Evolutionary conservation across 352 stramenopile species (phyloP), one percentile per base, ranked within the genome.

Genomic region (Aphanomyces euteiches): DNA sequence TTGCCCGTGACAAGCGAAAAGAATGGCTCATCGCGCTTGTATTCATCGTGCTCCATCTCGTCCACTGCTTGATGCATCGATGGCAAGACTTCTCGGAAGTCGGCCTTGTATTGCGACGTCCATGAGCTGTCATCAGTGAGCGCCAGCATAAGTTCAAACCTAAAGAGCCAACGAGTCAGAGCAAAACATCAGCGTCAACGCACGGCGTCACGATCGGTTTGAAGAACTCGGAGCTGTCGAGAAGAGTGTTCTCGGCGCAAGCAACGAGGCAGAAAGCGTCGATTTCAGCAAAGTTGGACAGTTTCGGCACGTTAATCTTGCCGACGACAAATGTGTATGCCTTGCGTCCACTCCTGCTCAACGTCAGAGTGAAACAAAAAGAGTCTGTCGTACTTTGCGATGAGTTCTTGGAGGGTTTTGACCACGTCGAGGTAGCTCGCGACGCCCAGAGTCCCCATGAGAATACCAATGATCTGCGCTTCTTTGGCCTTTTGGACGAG

Each of bases 201-300:
- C 88, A 72, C 47, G 96, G 96, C 40, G 96, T 99, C 56, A 98
- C 86, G 50, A 96, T 93, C 12, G 89, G 89, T 72, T 96, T 96
- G 77, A 92, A 96, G 68, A 91, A 96, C 53, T 96, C 89, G 66
- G 93, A 95, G 67, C 82, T 92, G 77, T 96, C 88, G 78, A 98
- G 91, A 8, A 99, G 79, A 37, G 90, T 95, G 78, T 97, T 98
- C 74, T 98, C 91, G 68, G 95, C 85, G 74, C 96, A 99, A 40
- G 95, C 95, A 5, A 99, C 92, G 10, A 99, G 76, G 54, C 98
- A 95, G 73, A 98, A 99, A 53, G 87, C 93, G 72, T 99, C 97
- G 77, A 98, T 97, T 75, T 98, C 95, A 13, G 92, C 92, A 87
- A 98, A 99, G 73, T 99, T 99, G 17, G 93, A 90, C 19, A 99